Evolutionary conservation across 2,329 filamentous ascomycete genomes (phyloP).

Genomic region (Aspergillus sp.): DNA sequence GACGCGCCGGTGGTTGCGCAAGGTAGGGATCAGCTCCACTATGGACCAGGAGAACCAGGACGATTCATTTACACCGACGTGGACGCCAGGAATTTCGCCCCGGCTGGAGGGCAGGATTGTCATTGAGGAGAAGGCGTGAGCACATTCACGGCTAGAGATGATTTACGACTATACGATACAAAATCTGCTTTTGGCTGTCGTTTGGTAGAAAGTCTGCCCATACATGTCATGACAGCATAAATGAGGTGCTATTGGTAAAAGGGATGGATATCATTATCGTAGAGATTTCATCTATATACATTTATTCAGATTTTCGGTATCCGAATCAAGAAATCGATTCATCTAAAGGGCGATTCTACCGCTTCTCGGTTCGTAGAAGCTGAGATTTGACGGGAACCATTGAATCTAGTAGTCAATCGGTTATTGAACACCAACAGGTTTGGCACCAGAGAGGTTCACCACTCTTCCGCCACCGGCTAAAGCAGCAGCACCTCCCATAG

Average conservation of each 20-base stretch:
- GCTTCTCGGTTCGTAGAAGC: background rate
- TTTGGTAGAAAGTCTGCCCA: background rate
- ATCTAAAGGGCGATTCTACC: background rate
- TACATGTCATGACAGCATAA: background rate
- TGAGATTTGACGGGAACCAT: background rate
- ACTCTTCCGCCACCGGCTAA: constrained; percentile 51
- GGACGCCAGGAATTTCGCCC: constrained; percentile 79
- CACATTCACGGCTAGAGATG: background rate
- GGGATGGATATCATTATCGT: background rate
- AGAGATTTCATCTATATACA: background rate
- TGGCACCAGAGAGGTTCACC: constrained; percentile 57
- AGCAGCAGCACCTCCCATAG: constrained; percentile 19
- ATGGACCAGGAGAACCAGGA: constrained; percentile 55
- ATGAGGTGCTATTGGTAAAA: background rate
- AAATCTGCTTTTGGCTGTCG: background rate
- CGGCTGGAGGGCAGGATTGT: constrained; percentile 73
- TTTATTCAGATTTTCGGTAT: background rate
- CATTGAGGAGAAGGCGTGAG: constrained; percentile 17
- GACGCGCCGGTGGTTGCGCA: constrained; percentile 70
- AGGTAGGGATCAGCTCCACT: constrained; percentile 60
- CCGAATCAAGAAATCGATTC: background rate
- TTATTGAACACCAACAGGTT: constrained; percentile 47
- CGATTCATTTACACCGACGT: constrained; percentile 62
- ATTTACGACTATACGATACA: constrained; percentile 1
- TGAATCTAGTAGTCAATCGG: background rate